Evolutionary conservation across 1,284 basidiomycete genomes (phyloP), one percentile per base, ranked within the genome.

Genomic region (Abortiporus biennis): DNA sequence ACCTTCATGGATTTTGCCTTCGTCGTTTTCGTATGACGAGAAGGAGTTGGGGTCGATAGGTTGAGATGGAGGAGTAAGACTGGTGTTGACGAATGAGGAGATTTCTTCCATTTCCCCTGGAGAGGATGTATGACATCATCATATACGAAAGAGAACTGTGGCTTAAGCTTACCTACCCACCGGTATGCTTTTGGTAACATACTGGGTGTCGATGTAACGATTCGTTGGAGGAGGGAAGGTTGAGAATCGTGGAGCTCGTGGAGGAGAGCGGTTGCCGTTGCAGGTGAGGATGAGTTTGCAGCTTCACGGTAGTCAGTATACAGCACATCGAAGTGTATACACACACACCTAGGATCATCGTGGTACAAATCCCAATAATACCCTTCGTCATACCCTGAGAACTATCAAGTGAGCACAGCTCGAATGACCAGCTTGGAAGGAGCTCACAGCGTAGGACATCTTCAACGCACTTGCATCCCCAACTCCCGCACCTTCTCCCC

Each of bases 101-200:
- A 82, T 77, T 55, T 80, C 80, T 32, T 71, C 62, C 76, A 79
- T 79, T 59, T 80, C 76, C 33, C 67, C n/a, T n/a, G n/a, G n/a
- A n/a, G n/a, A n/a, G n/a, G n/a, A n/a, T n/a, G n/a, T n/a, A n/a
- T n/a, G n/a, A n/a, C n/a, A n/a, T n/a, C n/a, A n/a, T n/a, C n/a
- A n/a, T n/a, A n/a, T n/a, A n/a, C n/a, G n/a, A n/a, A n/a, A n/a
- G n/a, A n/a, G n/a, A n/a, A n/a, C n/a, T n/a, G n/a, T n/a, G n/a
- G n/a, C n/a, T n/a, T n/a, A n/a, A n/a, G n/a, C n/a, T n/a, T n/a
- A n/a, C n/a, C 70, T 6, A 72, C 67, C 69, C 71, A 81, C 38
- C 76, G 66, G 51, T 80, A 78, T 12, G 75, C 74, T 51, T 78
- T 80, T 16, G 71, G 73, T 23, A 77, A 54, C 75, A 76, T 76